phyloP scores from a whole-genome alignment of 2,329 filamentous ascomycete genomes.

The Aphanoascus verrucosus region DNA sequence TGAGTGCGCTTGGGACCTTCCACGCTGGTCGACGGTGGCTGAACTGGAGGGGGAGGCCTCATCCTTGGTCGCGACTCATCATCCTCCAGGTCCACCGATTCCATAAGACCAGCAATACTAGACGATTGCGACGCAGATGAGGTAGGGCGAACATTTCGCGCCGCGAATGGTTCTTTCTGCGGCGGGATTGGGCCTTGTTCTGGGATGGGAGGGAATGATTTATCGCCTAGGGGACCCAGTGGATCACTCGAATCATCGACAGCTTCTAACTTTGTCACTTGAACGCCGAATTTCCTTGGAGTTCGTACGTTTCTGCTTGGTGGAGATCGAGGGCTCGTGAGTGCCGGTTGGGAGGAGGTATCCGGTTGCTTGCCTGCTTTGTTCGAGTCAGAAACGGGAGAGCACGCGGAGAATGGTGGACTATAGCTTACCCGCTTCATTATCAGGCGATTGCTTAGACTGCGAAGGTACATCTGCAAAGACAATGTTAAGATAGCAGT shows the following conservation, averaged over 20 bases:
- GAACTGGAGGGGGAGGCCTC: conserved; percentile 50
- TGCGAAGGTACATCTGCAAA: conserved; percentile 38
- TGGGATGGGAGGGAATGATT: conserved; percentile 26
- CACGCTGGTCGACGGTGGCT: conserved; percentile 36
- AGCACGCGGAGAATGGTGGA: background rate
- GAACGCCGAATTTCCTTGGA: conserved; percentile 48
- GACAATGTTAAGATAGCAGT: background rate
- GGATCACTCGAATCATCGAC: conserved; percentile 53
- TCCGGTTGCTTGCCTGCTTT: conserved; percentile 5
- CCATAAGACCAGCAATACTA: conserved; percentile 43
- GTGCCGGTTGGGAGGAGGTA: conserved; percentile 22
- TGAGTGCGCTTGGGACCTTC: conserved; percentile 43
- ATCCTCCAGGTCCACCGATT: conserved; percentile 63
- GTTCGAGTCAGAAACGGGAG: background rate
- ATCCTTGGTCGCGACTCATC: conserved; percentile 53
- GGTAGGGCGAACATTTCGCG: conserved; percentile 29
- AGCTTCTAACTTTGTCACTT: conserved; percentile 52
- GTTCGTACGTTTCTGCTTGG: conserved; percentile 42
- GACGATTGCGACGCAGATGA: conserved; percentile 37
- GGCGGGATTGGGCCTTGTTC: conserved; percentile 50
- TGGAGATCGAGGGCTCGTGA: conserved; percentile 39
- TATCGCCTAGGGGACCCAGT: conserved; percentile 49
- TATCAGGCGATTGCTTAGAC: conserved; percentile 24
- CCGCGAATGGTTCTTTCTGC: conserved; percentile 45
- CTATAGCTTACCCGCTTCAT: conserved; percentile 19